These are phyloP conservation scores for Magnolia sinica DNA, from an alignment of 164 flowering plant genomes.

Conservation along the genomic window DNA sequence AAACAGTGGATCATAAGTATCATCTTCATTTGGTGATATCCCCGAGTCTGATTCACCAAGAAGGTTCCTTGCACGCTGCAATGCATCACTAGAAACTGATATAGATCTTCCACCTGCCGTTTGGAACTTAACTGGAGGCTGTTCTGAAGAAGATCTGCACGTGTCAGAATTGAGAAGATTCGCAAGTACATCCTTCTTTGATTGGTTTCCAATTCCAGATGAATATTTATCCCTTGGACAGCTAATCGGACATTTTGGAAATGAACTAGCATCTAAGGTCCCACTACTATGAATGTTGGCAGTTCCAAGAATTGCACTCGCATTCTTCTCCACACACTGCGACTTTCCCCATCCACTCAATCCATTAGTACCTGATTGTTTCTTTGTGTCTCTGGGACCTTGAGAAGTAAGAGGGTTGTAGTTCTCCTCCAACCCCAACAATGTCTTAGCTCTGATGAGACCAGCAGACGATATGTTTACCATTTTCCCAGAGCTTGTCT, in stretches of 20 bases:
- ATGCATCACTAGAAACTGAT: slow-evolving; percentile 83
- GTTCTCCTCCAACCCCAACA: slow-evolving; percentile 61
- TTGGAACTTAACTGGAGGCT: slow-evolving; percentile 69
- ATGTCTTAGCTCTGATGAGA: slow-evolving; percentile 61
- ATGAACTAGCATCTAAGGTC: slow-evolving; percentile 11
- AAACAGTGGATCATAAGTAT: slow-evolving; percentile 23
- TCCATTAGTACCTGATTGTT: slow-evolving; percentile 9
- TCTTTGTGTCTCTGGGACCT: slow-evolving; percentile 14
- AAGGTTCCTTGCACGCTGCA: slow-evolving; percentile 83
- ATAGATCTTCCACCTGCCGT: slow-evolving; percentile 93
- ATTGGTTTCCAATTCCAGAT: slow-evolving; percentile 19
- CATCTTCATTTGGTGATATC: slow-evolving; percentile 24
- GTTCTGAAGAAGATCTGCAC: slow-evolving; percentile 26
- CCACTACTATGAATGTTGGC: background rate
- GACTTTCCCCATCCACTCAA: slow-evolving; percentile 19
- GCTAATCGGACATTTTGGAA: slow-evolving; percentile 14
- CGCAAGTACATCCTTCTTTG: slow-evolving; percentile 16
- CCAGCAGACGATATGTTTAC: slow-evolving; percentile 67
- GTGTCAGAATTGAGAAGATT: slow-evolving; percentile 20
- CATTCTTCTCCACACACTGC: slow-evolving; percentile 18
- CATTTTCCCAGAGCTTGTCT: slow-evolving; percentile 60
- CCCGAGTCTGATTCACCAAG: slow-evolving; percentile 76
- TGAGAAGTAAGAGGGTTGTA: slow-evolving; percentile 13
- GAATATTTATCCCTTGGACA: slow-evolving; percentile 15
- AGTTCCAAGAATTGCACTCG: background rate